Conservation (phyloP, 495 filamentous ascomycete species). For the Evansstolkia leycettana region DNA sequence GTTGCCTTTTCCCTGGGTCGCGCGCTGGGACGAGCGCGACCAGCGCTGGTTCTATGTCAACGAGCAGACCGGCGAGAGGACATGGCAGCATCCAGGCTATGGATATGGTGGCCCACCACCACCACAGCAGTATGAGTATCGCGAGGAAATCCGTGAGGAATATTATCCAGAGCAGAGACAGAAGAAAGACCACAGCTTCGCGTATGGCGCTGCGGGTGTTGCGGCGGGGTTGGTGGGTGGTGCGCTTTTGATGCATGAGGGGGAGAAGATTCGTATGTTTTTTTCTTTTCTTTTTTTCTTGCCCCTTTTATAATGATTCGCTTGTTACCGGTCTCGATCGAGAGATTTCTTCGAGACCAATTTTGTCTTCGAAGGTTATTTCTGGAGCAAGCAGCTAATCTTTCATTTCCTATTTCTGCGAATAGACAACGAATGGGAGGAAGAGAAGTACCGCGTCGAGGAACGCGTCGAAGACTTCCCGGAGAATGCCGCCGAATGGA, state of each 20-base stretch:
- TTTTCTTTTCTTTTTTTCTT: neutral
- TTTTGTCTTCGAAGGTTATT: too few relatives aligned
- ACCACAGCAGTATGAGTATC: constrained; percentile 3
- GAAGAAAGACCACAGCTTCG: constrained; percentile 25
- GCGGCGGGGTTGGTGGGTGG: constrained; percentile 40
- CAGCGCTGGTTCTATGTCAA: constrained; percentile 46
- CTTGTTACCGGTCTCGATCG: too few relatives aligned
- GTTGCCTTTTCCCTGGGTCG: constrained; percentile 40
- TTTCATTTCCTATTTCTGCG: too few relatives aligned
- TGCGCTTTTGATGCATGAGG: constrained; percentile 36
- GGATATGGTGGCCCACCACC: constrained; percentile 7
- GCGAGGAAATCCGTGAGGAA: neutral
- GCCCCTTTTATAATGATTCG: too few relatives aligned
- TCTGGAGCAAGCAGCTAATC: too few relatives aligned
- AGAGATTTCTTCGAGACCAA: too few relatives aligned
- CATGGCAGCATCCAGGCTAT: constrained; percentile 35
- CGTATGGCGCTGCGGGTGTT: constrained; percentile 36
- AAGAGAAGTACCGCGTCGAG: constrained; percentile 18
- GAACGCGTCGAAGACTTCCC: constrained; percentile 25
- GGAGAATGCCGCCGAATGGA: constrained; percentile 26
- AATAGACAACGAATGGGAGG: constrained; percentile 18
- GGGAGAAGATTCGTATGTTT: constrained; percentile 28
- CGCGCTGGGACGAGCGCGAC: constrained; percentile 37
- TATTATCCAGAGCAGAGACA: constrained; percentile 12
- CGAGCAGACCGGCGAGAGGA: constrained; percentile 38